Base-by-base conservation (phyloP, 164 flowering plant genomes). In the Cinnamomum chago region DNA sequence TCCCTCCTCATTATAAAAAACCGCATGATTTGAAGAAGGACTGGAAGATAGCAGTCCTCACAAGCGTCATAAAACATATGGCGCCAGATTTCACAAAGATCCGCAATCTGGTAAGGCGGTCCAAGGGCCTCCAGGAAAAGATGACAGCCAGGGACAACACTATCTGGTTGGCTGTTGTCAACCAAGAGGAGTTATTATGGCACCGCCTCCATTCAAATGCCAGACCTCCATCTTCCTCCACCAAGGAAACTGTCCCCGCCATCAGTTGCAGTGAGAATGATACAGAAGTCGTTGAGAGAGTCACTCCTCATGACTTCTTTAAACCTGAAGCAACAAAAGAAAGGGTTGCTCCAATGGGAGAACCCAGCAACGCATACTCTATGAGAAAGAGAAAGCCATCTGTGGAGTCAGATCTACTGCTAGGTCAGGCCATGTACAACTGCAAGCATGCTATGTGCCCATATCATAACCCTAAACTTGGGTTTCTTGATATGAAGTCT, bases 11-110 rank as follows among this genome's bases (percentile, higher is more conserved):
- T 0, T 90, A 90, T 79, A 89, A 86, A 85, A 90, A 90, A 78
- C 94, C 94, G 47, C 94, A 90, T 79, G 94, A 90, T 79, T 80
- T 90, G 76, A 90, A 88, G 81, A 88, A 88, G 75, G 88, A 87
- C 1, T 90, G 93, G 93, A 90, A 88, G 77, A 88, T 88, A 14
- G 76, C 89, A 33, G 92, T 90, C 33, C 79, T 90, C 1, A 90
- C 94, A 0, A 88, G 92, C 1, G 94, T 90, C 70, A 90, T 90
- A 68, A 88, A 88, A 76, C 94, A 90, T 78, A 87, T 88, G 90
- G 85, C 88, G 0, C 92, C 94, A 12, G 88, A 88, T 58, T 87
- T 88, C 73, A 86, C 87, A 12, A 90, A 87, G 83, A 86, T 90
- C 67, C 83, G 88, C 65, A 86, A 85, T 87, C 89, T 89, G 35